A percentile compares a stretch with the other conserved stretches of the same genome.
phyloP scores from a whole-genome alignment of 345 rosid species.

The Kandelia obovata region DNA sequence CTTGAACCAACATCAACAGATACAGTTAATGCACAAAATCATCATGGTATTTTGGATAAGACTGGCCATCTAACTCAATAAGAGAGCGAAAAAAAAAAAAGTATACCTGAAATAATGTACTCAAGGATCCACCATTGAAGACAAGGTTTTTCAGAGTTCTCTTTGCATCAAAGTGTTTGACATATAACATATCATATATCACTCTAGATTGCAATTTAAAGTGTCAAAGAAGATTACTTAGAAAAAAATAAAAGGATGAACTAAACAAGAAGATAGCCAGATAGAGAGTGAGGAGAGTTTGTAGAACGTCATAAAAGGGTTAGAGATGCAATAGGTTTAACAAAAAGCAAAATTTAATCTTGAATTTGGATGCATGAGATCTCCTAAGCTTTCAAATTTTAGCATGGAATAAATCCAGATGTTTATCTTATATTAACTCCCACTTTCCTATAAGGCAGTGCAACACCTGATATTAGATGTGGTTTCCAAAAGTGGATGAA shows the following conservation, averaged over 20 bases:
- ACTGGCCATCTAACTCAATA: too few relatives aligned
- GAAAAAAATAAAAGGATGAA: neutral
- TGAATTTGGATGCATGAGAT: neutral
- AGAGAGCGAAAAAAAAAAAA: neutral
- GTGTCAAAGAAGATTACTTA: slow-evolving; percentile 16
- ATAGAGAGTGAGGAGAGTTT: neutral
- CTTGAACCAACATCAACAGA: too few relatives aligned
- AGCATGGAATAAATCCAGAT: neutral
- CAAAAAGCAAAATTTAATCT: neutral
- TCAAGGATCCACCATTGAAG: slow-evolving; percentile 28
- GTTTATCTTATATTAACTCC: neutral
- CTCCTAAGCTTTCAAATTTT: neutral
- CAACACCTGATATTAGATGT: neutral
- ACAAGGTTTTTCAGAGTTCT: slow-evolving; percentile 50
- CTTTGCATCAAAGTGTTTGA: slow-evolving; percentile 54
- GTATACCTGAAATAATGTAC: slow-evolving; percentile 38
- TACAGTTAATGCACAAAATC: too few relatives aligned
- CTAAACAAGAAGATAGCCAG: neutral
- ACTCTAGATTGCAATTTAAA: slow-evolving; percentile 32
- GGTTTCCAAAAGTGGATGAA: neutral
- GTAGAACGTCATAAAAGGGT: neutral
- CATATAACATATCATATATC: slow-evolving; percentile 39
- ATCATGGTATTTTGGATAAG: too few relatives aligned
- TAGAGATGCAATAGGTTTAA: neutral
- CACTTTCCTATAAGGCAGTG: neutral